phyloP scores from a whole-genome alignment of 129 eudicot genomes.

The Helianthus tuberosus region DNA sequence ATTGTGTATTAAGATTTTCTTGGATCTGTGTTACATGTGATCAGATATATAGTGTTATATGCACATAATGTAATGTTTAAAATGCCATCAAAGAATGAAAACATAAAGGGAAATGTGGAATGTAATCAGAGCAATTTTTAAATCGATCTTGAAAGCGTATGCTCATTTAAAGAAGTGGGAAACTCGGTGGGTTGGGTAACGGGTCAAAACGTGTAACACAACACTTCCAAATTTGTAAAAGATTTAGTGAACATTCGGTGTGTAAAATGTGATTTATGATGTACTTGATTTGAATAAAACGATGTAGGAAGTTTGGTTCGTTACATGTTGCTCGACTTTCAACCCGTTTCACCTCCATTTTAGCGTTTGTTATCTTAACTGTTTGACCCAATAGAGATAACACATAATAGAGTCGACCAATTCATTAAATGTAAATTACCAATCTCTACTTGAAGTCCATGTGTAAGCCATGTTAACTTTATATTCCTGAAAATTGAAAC shows the following conservation, averaged over 20 bases:
- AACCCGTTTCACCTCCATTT: neutral
- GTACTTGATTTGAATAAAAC: neutral
- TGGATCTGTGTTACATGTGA: neutral
- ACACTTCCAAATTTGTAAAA: neutral
- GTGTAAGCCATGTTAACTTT: neutral
- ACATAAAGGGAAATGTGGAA: neutral
- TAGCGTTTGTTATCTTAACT: neutral
- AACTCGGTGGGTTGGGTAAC: neutral
- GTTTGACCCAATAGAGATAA: neutral
- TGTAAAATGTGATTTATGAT: neutral
- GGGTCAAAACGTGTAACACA: neutral
- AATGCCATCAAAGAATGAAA: neutral
- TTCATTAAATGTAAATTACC: neutral
- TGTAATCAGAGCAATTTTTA: slow-evolving; percentile 2
- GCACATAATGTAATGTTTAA: neutral
- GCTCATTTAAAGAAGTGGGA: neutral
- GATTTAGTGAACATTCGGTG: neutral
- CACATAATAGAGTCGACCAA: neutral
- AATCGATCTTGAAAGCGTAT: slow-evolving; percentile 1
- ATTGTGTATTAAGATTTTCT: neutral
- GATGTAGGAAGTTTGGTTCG: neutral
- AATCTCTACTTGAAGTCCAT: neutral
- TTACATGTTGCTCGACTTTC: neutral
- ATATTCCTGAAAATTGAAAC: neutral
- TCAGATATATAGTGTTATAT: neutral